A percentile compares a stretch with the other conserved stretches of the same genome.
Conservation (phyloP, 2,329 filamentous ascomycete genomes). For the Teratosphaeria pseudoeucalypti region DNA sequence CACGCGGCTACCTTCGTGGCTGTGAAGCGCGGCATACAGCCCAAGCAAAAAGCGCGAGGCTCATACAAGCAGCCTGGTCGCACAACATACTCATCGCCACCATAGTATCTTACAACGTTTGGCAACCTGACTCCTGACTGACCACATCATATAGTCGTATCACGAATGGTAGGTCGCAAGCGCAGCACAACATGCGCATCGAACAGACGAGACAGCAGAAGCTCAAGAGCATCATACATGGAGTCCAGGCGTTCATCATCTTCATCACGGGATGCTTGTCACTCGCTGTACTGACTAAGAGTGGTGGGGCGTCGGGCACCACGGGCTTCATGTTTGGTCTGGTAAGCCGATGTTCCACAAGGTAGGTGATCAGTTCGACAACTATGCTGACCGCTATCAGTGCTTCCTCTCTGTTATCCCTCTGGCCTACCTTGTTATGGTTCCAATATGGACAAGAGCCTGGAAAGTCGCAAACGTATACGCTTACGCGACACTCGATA, state of each 20-base stretch:
- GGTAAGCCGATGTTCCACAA: slow-evolving; percentile 30
- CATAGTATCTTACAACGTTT: too few relatives aligned
- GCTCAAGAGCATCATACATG: slow-evolving; percentile 47
- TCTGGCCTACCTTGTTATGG: slow-evolving; percentile 49
- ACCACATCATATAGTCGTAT: neutral
- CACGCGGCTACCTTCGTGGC: neutral
- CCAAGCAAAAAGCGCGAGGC: neutral
- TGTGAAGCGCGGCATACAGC: neutral
- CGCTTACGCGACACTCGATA: slow-evolving; percentile 47
- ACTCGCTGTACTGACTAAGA: slow-evolving; percentile 48
- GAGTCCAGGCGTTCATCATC: slow-evolving; percentile 44
- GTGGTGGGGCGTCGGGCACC: slow-evolving; percentile 43
- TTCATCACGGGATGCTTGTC: slow-evolving; percentile 49
- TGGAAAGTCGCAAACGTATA: slow-evolving; percentile 50
- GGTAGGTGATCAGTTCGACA: neutral
- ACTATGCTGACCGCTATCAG: slow-evolving; percentile 24
- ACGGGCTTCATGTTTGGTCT: slow-evolving; percentile 48
- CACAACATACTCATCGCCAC: neutral
- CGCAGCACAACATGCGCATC: slow-evolving; percentile 29
- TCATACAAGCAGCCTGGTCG: neutral
- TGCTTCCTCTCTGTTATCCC: slow-evolving; percentile 50
- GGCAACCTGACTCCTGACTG: neutral
- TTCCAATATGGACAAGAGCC: slow-evolving; percentile 51
- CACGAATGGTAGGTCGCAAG: neutral
- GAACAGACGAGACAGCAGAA: slow-evolving; percentile 40